Base-by-base conservation (phyloP, 2,329 filamentous ascomycete species). In the Dryadomyces quercivorus region DNA sequence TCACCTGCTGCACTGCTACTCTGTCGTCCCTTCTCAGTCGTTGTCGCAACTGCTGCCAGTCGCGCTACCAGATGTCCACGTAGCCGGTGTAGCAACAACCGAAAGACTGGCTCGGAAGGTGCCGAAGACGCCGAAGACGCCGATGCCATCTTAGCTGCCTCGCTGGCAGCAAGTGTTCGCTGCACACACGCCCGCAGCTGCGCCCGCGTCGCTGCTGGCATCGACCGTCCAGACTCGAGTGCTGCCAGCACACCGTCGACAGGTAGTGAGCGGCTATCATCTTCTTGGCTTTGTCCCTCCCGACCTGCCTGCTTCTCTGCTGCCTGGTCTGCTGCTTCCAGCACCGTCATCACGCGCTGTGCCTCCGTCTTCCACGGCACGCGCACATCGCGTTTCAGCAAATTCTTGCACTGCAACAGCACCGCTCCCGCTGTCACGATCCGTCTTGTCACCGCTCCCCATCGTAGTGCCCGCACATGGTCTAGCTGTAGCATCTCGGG, bases 361-460 rank as follows among this genome's bases (percentile, higher is more conserved):
- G 86, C 85, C 67, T 91, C 85, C 22, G 75, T 79, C 67, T 84
- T 88, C 88, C 88, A 93, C 20, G 85, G 81, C 13, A 79, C 78
- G 47, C 88, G 81, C 3, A 89, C 85, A 63, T 92, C 87, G 16
- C 88, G 81, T 69, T 90, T 91, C 36, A 93, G 76, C 8, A 92
- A 73, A 61, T 90, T 92, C 72, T 93, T 93, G 67, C 84, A 85
- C 52, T 89, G 88, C 15, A 92, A 71, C 31, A 91, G 72, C 50
- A 92, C 84, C 0, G 86, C 84, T 1, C 85, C 86, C 3, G 85
- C 79, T 1, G 85, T 86, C 21, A 87, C 79, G 61, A 92, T 84
- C 47, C 81, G 78, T 48, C 84, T 69, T 1, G 81, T 74, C 56
- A 81, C 73, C 26, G 70, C 66, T 9, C 81, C 78, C 50, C 81